Evolutionary conservation across 345 rosid species (phyloP).

Genomic region (Eutrema japonicum): DNA sequence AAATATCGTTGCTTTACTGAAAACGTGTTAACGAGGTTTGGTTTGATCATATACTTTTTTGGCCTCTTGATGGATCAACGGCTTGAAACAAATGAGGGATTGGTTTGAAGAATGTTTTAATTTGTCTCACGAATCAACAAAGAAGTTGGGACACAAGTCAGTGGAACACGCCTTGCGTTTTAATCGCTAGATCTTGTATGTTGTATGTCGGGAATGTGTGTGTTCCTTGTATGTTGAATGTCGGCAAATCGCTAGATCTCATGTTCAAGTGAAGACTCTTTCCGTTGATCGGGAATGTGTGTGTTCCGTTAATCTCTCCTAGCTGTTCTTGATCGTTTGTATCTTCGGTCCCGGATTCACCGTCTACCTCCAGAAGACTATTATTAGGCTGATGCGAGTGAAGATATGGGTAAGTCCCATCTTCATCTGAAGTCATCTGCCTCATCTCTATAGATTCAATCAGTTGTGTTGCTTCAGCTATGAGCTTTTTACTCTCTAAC

Average conservation of each 20-base stretch:
- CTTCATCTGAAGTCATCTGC: conserved; percentile 45
- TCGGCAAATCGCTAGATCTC: conserved; percentile 36
- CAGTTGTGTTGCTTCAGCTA: conserved; percentile 83
- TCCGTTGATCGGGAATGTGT: conserved; percentile 40
- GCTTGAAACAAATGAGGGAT: no score
- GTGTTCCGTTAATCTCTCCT: conserved; percentile 56
- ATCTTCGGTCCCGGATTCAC: conserved; percentile 37
- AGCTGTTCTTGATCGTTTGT: conserved; percentile 30
- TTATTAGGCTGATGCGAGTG: conserved; percentile 29
- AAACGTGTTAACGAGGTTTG: no score
- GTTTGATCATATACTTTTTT: no score
- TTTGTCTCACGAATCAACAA: no score
- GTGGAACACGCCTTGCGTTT: background rate
- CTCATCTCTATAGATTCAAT: conserved; percentile 63
- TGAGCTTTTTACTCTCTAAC: conserved; percentile 77
- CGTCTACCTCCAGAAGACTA: conserved; percentile 40
- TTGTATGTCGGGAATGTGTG: conserved; percentile 29
- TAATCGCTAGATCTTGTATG: conserved; percentile 36
- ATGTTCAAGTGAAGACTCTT: conserved; percentile 45
- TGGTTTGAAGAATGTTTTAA: no score
- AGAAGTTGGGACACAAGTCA: no score
- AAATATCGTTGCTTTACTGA: no score
- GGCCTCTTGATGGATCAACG: no score
- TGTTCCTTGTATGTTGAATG: conserved; percentile 43
- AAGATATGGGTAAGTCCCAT: conserved; percentile 37